phyloP scores from a whole-genome alignment of 371 early-diverging fungal genomes.

The Basidiobolus meristosporus region DNA sequence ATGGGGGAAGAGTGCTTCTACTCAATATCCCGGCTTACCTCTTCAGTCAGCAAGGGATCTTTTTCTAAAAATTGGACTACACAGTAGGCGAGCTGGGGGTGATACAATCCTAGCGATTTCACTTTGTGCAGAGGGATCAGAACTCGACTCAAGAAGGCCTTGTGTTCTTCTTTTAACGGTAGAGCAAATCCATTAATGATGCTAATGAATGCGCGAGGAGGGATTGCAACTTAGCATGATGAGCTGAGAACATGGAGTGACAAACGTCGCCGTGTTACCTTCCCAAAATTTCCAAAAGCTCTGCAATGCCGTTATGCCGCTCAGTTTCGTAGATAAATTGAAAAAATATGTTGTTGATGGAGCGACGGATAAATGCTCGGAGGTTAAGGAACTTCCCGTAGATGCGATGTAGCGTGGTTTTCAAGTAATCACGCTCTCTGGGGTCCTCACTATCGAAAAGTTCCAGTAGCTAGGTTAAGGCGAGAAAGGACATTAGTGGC shows the following conservation, averaged over 20 bases:
- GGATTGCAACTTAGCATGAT: not conserved
- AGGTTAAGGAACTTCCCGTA: slow-evolving; percentile 93
- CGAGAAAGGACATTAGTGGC: not conserved
- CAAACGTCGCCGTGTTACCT: slow-evolving; percentile 17
- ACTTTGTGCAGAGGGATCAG: slow-evolving; percentile 90
- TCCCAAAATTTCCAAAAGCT: slow-evolving; percentile 90
- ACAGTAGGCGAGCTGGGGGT: slow-evolving; percentile 92
- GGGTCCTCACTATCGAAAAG: slow-evolving; percentile 96
- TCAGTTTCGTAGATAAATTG: slow-evolving; percentile 93
- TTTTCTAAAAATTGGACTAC: slow-evolving; percentile 95
- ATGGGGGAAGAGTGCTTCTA: too few relatives aligned
- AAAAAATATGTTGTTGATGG: slow-evolving; percentile 93
- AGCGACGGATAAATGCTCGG: slow-evolving; percentile 83
- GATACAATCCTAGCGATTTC: slow-evolving; percentile 68
- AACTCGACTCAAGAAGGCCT: slow-evolving; percentile 74
- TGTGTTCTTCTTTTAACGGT: slow-evolving; percentile 94
- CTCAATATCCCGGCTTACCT: slow-evolving; percentile 18
- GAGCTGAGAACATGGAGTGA: slow-evolving; percentile 1
- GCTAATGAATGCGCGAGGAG: slow-evolving; percentile 14
- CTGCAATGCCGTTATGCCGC: slow-evolving; percentile 90
- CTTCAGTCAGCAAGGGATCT: slow-evolving; percentile 75
- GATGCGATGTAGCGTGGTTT: slow-evolving; percentile 89
- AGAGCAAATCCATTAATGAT: slow-evolving; percentile 97
- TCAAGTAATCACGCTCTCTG: slow-evolving; percentile 89
- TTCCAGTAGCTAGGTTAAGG: slow-evolving; percentile 46